These are phyloP conservation scores for Ephemerocybe angulata DNA, from an alignment of 768 basidiomycete species.

Conservation along the genomic window DNA sequence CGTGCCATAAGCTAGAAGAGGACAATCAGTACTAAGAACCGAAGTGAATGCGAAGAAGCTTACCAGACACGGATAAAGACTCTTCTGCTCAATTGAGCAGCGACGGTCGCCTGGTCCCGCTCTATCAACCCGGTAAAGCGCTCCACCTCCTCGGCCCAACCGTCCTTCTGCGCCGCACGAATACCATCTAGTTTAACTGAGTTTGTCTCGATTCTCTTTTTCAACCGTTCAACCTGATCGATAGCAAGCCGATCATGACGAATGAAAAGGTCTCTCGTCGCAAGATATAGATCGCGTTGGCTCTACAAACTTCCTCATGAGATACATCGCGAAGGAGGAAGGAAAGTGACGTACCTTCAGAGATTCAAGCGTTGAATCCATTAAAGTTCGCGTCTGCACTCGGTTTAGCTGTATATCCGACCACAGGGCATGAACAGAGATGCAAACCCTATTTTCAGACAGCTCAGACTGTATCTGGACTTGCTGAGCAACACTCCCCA, in stretches of 20 bases:
- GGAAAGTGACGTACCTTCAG: conserved; percentile 53
- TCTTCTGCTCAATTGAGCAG: conserved; percentile 67
- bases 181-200: conserved; percentile 74
- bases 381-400: conserved; percentile 55
- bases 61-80: conserved; percentile 88
- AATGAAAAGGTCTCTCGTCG: conserved; percentile 81
- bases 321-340: not conserved
- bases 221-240: conserved; percentile 84
- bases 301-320: conserved; percentile 5
- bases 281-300: conserved; percentile 81
- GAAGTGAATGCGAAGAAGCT: conserved; percentile 25
- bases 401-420: conserved; percentile 7
- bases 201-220: conserved; percentile 78
- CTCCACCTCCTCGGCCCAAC: conserved; percentile 86
- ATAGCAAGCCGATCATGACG: conserved; percentile 86
- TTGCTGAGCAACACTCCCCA: conserved; percentile 64
- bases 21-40: no score
- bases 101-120: conserved; percentile 81
- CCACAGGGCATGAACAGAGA: not conserved
- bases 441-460: conserved; percentile 66
- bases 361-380: conserved; percentile 70
- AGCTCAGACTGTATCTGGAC: conserved; percentile 69
- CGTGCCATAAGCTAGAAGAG: conserved; percentile 98
- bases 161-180: conserved; percentile 67
- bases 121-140: conserved; percentile 68